phyloP scores from a whole-genome alignment of 2,329 filamentous ascomycete genomes.

The Blastomyces silverae region DNA sequence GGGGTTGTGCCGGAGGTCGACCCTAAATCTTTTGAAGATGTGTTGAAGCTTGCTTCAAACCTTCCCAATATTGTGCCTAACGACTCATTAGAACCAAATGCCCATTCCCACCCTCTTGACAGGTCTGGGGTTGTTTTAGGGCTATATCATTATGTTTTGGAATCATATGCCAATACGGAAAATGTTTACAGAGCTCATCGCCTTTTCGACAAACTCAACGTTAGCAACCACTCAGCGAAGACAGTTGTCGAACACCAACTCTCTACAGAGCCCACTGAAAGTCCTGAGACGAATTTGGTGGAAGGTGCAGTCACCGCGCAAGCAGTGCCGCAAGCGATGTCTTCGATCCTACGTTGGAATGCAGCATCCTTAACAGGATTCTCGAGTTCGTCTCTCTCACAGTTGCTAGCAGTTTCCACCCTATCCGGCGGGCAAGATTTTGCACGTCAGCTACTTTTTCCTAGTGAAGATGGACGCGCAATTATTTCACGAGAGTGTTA shows the following conservation, averaged over 20 bases:
- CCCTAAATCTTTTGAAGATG: slow-evolving; percentile 40
- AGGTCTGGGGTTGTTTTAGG: slow-evolving; percentile 19
- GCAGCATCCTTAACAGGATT: slow-evolving; percentile 24
- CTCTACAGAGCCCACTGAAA: background rate
- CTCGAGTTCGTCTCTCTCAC: slow-evolving; percentile 44
- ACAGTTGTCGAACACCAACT: background rate
- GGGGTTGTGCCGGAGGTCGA: slow-evolving; percentile 42
- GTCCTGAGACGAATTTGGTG: background rate
- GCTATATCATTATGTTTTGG: slow-evolving; percentile 20
- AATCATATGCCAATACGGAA: slow-evolving; percentile 18
- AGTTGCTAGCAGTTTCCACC: slow-evolving; percentile 47
- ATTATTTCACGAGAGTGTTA: slow-evolving; percentile 44
- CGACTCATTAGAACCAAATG: background rate
- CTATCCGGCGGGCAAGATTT: slow-evolving; percentile 44
- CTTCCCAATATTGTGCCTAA: background rate
- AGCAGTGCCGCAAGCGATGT: slow-evolving; percentile 9
- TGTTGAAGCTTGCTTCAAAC: slow-evolving; percentile 27
- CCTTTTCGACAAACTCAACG: slow-evolving; percentile 17
- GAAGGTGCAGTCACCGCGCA: background rate
- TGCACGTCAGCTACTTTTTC: slow-evolving; percentile 50
- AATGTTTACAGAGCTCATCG: slow-evolving; percentile 18
- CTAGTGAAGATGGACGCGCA: slow-evolving; percentile 49
- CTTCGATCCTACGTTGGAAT: background rate
- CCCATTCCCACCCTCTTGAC: slow-evolving; percentile 2
- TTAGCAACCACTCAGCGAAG: background rate